Conservation (phyloP, 805 yeast genomes). For the Debaryomyces hansenii region DNA sequence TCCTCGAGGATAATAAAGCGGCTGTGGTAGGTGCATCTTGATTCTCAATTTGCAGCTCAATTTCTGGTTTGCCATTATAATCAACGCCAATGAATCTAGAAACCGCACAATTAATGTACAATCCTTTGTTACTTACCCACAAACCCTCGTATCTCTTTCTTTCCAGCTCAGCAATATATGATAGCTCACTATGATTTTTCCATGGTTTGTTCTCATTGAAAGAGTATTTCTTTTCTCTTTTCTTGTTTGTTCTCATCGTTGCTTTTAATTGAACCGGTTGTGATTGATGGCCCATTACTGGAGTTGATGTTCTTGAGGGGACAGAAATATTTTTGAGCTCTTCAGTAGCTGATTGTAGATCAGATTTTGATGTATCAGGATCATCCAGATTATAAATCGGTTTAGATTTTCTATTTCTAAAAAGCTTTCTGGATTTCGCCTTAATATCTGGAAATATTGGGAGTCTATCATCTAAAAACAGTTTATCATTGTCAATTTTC, state of each 20-base stretch:
- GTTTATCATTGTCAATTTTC: neutral
- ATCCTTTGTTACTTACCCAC: conserved; percentile 87
- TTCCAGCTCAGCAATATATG: conserved; percentile 57
- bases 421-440: neutral
- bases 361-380: conserved; percentile 8
- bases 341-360: neutral
- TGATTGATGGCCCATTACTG: conserved; percentile 14
- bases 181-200: conserved; percentile 74
- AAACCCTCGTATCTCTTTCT: conserved; percentile 89
- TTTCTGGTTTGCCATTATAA: conserved; percentile 17
- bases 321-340: neutral
- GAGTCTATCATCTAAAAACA: neutral
- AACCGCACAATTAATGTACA: conserved; percentile 45
- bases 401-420: neutral
- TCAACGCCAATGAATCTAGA: conserved; percentile 31
- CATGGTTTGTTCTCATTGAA: conserved; percentile 93
- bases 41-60: conserved; percentile 10
- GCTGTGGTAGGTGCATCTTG: conserved; percentile 27
- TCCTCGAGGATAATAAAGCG: conserved; percentile 34
- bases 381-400: conserved; percentile 8
- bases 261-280: conserved; percentile 46
- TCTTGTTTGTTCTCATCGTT: conserved; percentile 47
- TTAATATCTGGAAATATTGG: neutral
- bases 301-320: conserved; percentile 11
- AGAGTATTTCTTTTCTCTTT: conserved; percentile 37